These are phyloP conservation scores for Takashimella koratensis DNA, from an alignment of 1,284 basidiomycete genomes.

Conservation along the genomic window DNA sequence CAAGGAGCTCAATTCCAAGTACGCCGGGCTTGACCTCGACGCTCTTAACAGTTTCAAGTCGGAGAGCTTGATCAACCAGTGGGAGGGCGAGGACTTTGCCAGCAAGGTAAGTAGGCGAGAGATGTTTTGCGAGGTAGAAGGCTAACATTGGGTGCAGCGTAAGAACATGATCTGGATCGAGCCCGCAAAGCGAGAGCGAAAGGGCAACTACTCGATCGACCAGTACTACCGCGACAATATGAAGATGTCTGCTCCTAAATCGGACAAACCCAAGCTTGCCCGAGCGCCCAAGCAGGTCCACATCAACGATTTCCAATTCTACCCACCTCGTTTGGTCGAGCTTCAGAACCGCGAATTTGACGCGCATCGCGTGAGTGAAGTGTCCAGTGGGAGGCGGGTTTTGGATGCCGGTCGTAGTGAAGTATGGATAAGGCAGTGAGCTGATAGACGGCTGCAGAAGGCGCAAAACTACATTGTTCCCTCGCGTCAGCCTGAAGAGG, in stretches of 20 bases:
- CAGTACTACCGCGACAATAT: slow-evolving; percentile 92
- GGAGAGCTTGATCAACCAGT: slow-evolving; percentile 78
- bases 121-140: slow-evolving; percentile 28
- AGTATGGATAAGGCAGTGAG: background rate
- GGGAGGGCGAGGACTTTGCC: slow-evolving; percentile 93
- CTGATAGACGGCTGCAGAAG: slow-evolving; percentile 32
- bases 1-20: slow-evolving; percentile 82
- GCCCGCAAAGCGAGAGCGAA: slow-evolving; percentile 91
- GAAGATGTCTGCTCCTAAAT: slow-evolving; percentile 62
- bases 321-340: slow-evolving; percentile 73
- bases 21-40: slow-evolving; percentile 87
- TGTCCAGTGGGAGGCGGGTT: slow-evolving; percentile 32
- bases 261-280: slow-evolving; percentile 80
- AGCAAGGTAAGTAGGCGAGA: no score
- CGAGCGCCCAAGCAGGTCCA: slow-evolving; percentile 82
- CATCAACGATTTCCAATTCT: slow-evolving; percentile 98
- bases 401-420: no score
- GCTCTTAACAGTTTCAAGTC: slow-evolving; percentile 97
- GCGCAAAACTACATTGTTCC: slow-evolving; percentile 69
- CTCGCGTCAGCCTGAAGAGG: slow-evolving; percentile 62
- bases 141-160: slow-evolving; percentile 52
- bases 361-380: slow-evolving; percentile 76
- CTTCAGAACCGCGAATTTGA: slow-evolving; percentile 86
- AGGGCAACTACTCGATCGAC: slow-evolving; percentile 92
- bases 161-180: slow-evolving; percentile 75